Base-by-base conservation (phyloP, 2,329 filamentous ascomycete genomes). In the Alternaria sp. region DNA sequence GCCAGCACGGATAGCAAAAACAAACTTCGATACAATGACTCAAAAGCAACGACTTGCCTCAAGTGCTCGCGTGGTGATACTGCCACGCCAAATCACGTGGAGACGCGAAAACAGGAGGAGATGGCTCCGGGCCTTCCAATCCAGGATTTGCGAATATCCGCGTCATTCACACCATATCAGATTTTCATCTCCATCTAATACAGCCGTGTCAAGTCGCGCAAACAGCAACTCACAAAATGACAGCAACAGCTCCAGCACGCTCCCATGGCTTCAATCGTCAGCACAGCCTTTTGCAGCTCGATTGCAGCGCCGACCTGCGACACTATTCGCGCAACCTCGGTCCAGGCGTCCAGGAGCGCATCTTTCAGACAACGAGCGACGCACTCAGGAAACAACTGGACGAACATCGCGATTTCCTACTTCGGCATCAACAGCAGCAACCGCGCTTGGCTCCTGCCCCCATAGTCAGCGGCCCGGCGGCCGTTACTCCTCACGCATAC, bases 301-400 rank as follows among this genome's bases (percentile, higher is more conserved):
- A 69, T 50, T 69, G 66, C 59, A 69, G 66, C 45, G 58, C 65
- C 31, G 66, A 69, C 56, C 45, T 69, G 34, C 62, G 41, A 37
- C 63, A 59, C 26, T 69, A 67, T 48, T 65, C 65, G 29, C 65
- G 66, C 51, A 60, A 66, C 33, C 65, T 69, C 44, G 66, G 66
- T 17, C 66, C 66, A 23, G 65, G 66, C 44, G 66, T 67, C 36
- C 66, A 67, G 51, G 65, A 65, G 31, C 57, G 59, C 36, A 58
- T 62, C 51, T 68, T 68, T 26, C 60, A 68, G 41, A 56, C 61
- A 7, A 63, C 62, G 31, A 66, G 62, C 59, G 64, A 68, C n/a
- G 62, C 61, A 31, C 57, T 67, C 41, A 55, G 64, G 34, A 61
- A 59, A 31, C 66, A 68, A 28, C 39, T 68, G n/a, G 66, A 68